Evolutionary conservation across 257 asterid genomes (phyloP), one percentile per base, ranked within the genome.

Genomic region (Lithospermum erythrorhizon): DNA sequence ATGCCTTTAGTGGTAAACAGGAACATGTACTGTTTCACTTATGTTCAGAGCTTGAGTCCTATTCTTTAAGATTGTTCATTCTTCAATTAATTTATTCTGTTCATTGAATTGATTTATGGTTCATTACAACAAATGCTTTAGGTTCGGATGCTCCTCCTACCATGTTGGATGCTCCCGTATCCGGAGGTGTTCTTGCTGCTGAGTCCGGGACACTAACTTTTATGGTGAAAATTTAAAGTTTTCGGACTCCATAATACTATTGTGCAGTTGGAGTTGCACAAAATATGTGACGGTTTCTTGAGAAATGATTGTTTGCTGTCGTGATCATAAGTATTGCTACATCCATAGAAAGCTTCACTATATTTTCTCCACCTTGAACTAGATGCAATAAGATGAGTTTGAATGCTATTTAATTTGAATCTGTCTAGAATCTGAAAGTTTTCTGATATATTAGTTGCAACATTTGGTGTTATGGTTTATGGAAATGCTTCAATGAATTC

Each of bases 111-210:
- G 6, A 8, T 35, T 35, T 13, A 35, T 35, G 45, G 45, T 35
- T 35, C 45, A 41, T 14, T 14, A 3, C 49, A 41, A 41, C 18
- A 41, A 11, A 41, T 41, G 49, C 14, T 41, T 41, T 41, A 41
- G 49, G 49, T 41, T 32, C 9, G 73, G 77, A 61, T 53, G 54
- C 68, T 61, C 94, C 84, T 65, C 94, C 84, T 65, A 79, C 83
- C 65, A 81, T 88, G 95, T 80, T 91, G 87, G 97, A 91, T 79
- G 97, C 98, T 65, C 98, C 98, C 47, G 98, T 91, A 35, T 91
- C 98, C 16, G 98, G 98, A 62, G 97, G 98, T 61, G 94, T 86
- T 71, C 70, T 80, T 66, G 94, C 95, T 30, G 98, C 98, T 20
- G 90, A 86, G 64, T 65, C 70, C 57, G 98, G 95, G 58, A 78